phyloP scores from a whole-genome alignment of 441 rosid genomes.

The Aquilaria agallochum region DNA sequence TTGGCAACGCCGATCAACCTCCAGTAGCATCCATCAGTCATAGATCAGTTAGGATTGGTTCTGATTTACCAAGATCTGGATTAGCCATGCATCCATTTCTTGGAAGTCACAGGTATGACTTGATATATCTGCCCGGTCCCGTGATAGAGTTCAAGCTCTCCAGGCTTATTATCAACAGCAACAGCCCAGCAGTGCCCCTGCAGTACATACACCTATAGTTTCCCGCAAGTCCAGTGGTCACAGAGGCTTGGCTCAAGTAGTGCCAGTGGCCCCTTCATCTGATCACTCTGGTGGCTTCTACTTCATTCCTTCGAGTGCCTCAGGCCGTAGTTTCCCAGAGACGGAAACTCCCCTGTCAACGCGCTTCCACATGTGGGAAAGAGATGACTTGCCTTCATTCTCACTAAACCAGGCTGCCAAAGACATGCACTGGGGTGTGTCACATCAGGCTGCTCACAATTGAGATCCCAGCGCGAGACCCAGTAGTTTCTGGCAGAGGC shows the following conservation, averaged over 20 bases:
- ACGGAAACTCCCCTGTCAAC: too few species aligned
- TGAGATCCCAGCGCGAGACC: too few species aligned
- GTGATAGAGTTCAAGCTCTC: too few species aligned
- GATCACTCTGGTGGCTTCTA: conserved; percentile 74
- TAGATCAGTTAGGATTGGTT: conserved; percentile 56
- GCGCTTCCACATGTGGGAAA: too few species aligned
- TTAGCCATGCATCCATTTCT: conserved; percentile 74
- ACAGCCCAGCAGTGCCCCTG: conserved; percentile 28
- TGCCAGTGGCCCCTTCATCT: conserved; percentile 62
- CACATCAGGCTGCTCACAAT: conserved; percentile 30
- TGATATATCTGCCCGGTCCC: background rate
- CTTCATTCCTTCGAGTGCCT: too few species aligned
- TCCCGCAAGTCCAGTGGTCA: conserved; percentile 47
- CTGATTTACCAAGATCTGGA: conserved; percentile 71
- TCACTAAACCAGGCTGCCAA: conserved; percentile 58
- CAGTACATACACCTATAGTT: conserved; percentile 34
- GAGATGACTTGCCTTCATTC: background rate
- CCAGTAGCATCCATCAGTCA: conserved; percentile 48
- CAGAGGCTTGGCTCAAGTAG: conserved; percentile 56
- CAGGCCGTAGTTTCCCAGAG: too few species aligned
- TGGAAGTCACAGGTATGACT: background rate
- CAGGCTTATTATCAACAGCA: too few species aligned
- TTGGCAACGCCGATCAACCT: conserved; percentile 58
- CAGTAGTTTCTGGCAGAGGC: too few species aligned
- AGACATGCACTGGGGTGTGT: conserved; percentile 46